Evolutionary conservation across 2,329 filamentous ascomycete genomes (phyloP), one percentile per base, ranked within the genome.

Genomic region (Aspergillus flavus): DNA sequence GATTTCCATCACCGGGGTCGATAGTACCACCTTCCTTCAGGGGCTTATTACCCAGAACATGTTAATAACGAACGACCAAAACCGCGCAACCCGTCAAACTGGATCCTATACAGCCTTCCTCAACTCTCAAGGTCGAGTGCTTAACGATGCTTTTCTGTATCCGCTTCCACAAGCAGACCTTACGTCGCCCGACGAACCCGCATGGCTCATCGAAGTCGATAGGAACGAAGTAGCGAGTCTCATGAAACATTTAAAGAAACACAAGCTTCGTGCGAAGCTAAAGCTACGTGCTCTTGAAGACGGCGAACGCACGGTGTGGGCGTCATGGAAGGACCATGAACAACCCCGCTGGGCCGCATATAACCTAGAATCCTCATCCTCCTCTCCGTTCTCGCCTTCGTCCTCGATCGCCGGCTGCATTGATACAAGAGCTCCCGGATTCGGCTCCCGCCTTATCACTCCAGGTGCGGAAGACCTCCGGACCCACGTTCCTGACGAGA

Each of bases 71-170:
- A 77, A 76, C 54, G 75, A 80, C 9, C 73, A 77, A 67, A 80
- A 63, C 73, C 78, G 64, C 64, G 72, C 66, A 46, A 67, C 72
- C 59, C 72, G 69, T 59, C 72, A 65, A 4, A 78, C 81, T 0
- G 89, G 88, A 4, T 89, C 91, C 76, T 98, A 96, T 78, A 85
- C 90, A 7, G 92, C 89, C 0, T 97, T 99, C 72, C 83, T 99
- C 48, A 96, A 91, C 69, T 92, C 94, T 9, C 87, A 88, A 64
- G 95, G 95, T 48, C 87, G 94, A 62, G 86, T 99, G 11, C 82
- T 97, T 50, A 87, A 94, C 80, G 95, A 99, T 79, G 91, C 93
- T 58, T 96, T 98, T 77, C 84, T 99, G 55, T 97, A 97, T 82
- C 90, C 89, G 0, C 68, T 76, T 80, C 86, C 66, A 72, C 79